Evolutionary conservation across 352 stramenopile species (phyloP).

Genomic region (Pythium chondricola): DNA sequence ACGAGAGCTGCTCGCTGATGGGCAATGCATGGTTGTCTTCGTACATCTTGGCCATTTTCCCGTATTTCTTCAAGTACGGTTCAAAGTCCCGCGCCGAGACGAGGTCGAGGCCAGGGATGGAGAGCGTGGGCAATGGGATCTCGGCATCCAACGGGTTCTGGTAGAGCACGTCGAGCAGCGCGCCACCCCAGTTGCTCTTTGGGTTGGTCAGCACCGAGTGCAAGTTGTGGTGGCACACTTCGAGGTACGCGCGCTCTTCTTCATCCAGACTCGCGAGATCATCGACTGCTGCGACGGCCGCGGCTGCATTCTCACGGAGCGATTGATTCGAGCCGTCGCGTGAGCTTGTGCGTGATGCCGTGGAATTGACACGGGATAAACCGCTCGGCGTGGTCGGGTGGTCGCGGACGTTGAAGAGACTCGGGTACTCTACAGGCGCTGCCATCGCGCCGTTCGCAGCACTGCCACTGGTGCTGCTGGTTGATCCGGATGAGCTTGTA

Average conservation of each 20-base stretch:
- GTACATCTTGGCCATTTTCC: slow-evolving; percentile 55
- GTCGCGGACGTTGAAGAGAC: slow-evolving; percentile 59
- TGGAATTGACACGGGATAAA: too few relatives aligned
- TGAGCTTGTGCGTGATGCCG: slow-evolving; percentile 9
- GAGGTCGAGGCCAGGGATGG: slow-evolving; percentile 51
- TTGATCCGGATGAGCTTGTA: slow-evolving; percentile 3
- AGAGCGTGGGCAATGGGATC: slow-evolving; percentile 42
- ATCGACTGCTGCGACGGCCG: slow-evolving; percentile 10
- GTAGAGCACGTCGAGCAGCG: slow-evolving; percentile 69
- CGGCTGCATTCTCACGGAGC: background rate
- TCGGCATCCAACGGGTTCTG: slow-evolving; percentile 58
- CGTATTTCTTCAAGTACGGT: slow-evolving; percentile 66
- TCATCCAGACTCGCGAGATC: slow-evolving; percentile 36
- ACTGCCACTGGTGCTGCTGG: background rate
- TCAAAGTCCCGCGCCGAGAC: slow-evolving; percentile 70
- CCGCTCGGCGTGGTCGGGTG: too few relatives aligned
- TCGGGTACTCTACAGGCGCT: slow-evolving; percentile 57
- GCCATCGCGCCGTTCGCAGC: slow-evolving; percentile 5
- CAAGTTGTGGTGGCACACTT: slow-evolving; percentile 74
- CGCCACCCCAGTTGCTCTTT: slow-evolving; percentile 65
- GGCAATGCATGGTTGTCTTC: slow-evolving; percentile 72
- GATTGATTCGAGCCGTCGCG: slow-evolving; percentile 1
- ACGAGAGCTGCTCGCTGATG: slow-evolving; percentile 79
- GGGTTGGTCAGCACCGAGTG: slow-evolving; percentile 83
- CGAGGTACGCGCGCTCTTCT: slow-evolving; percentile 59